These are phyloP conservation scores for Chlorokybus atmophyticus DNA, from an alignment of 139 green algal species.

Conservation along the genomic window DNA sequence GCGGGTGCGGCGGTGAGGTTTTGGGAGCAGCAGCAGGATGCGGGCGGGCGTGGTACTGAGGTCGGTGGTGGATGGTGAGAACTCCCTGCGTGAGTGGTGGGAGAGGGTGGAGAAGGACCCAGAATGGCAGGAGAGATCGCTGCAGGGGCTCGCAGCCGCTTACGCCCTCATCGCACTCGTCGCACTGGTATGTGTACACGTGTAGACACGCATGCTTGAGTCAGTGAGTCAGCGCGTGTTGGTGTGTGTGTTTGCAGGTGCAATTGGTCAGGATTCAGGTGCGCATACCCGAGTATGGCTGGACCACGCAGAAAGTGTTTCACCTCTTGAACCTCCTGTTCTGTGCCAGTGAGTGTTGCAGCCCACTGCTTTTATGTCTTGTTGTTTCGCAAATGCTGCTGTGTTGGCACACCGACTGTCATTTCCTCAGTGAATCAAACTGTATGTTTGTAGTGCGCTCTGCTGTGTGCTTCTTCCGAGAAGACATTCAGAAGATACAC, in stretches of 20 bases:
- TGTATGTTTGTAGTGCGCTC: conserved; percentile 10
- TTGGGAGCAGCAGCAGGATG: too few relatives aligned
- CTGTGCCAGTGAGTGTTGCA: conserved; percentile 15
- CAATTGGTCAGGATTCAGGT: conserved; percentile 64
- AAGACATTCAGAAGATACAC: conserved; percentile 10
- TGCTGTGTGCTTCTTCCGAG: conserved; percentile 46
- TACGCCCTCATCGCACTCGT: neutral
- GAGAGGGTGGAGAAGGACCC: too few relatives aligned
- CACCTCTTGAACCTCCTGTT: conserved; percentile 84
- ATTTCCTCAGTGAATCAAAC: neutral
- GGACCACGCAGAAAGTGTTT: conserved; percentile 99
- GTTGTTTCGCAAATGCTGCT: neutral
- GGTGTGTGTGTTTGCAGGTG: conserved; percentile 15
- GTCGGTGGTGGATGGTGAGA: too few relatives aligned
- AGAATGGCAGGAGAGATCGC: too few relatives aligned
- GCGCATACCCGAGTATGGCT: conserved; percentile 90
- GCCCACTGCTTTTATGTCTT: conserved; percentile 1
- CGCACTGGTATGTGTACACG: neutral
- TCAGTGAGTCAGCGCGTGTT: neutral
- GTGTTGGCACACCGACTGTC: neutral
- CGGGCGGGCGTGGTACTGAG: too few relatives aligned
- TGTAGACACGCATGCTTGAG: neutral
- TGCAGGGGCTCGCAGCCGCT: neutral
- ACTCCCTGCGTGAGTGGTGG: too few relatives aligned
- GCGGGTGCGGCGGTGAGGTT: too few relatives aligned